phyloP scores from a whole-genome alignment of 805 yeast genomes.

The Myxozyma geophila region DNA sequence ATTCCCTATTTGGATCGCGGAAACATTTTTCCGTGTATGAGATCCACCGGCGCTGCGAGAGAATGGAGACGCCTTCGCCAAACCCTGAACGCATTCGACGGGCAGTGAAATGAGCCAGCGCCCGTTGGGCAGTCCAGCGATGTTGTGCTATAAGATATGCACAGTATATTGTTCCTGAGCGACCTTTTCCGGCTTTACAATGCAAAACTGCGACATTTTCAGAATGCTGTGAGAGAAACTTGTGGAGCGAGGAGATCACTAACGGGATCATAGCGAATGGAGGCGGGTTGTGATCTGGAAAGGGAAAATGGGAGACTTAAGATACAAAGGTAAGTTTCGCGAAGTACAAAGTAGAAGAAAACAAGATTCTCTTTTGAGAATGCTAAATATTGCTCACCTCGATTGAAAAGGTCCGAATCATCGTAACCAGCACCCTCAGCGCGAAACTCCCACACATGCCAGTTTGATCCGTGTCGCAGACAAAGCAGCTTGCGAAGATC shows the following conservation, averaged over 20 bases:
- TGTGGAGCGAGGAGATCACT: slow-evolving; percentile 53
- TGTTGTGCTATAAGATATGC: slow-evolving; percentile 66
- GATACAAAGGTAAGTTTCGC: background rate
- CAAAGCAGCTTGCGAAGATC: slow-evolving; percentile 58
- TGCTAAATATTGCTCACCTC: slow-evolving; percentile 27
- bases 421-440: slow-evolving; percentile 57
- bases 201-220: slow-evolving; percentile 70
- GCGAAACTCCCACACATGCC: slow-evolving; percentile 78
- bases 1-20: slow-evolving; percentile 32
- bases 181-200: slow-evolving; percentile 90
- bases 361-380: background rate
- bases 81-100: slow-evolving; percentile 61
- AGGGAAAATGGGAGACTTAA: slow-evolving; percentile 55
- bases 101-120: slow-evolving; percentile 57
- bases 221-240: slow-evolving; percentile 47
- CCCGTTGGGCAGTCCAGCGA: slow-evolving; percentile 50
- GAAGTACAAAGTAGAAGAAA: background rate
- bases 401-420: slow-evolving; percentile 44
- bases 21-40: slow-evolving; percentile 56
- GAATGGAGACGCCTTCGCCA: slow-evolving; percentile 71
- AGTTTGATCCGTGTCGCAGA: slow-evolving; percentile 54
- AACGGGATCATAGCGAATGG: slow-evolving; percentile 57
- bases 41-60: slow-evolving; percentile 70
- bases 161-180: slow-evolving; percentile 78
- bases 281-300: slow-evolving; percentile 81